Percentiles rank a stretch among this genome's conserved stretches.
Evolutionary conservation across 78 protist genomes (phyloP).

Genomic region (Cavenderia fasciculata): DNA sequence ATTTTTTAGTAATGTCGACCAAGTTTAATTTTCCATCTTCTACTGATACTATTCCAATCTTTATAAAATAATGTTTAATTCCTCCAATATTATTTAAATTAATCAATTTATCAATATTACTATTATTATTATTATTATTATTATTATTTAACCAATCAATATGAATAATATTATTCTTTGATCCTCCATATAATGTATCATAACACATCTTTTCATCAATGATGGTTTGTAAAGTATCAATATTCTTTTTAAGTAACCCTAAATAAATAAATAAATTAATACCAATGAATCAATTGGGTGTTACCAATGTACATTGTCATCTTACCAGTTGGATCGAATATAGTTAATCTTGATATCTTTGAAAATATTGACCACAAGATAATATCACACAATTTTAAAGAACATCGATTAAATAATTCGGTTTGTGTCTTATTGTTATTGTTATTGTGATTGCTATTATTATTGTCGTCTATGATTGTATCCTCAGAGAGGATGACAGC

Average conservation of each 20-base stretch:
- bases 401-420: no score
- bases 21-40: constrained; percentile 56
- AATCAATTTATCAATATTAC: not conserved
- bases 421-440: no score
- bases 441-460: not conserved
- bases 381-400: constrained; percentile 17
- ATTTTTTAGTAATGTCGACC: constrained; percentile 51
- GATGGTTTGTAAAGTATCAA: not conserved
- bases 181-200: no score
- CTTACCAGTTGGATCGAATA: constrained; percentile 43
- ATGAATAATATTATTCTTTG: no score
- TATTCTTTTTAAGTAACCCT: constrained; percentile 20
- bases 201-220: not conserved
- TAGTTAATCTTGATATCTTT: constrained; percentile 27
- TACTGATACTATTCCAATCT: constrained; percentile 15
- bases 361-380: constrained; percentile 18
- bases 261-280: no score
- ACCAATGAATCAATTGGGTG: no score
- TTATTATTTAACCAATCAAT: not conserved
- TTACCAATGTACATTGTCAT: no score
- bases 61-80: not conserved
- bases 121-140: not conserved
- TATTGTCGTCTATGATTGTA: not conserved
- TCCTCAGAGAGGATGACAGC: constrained; percentile 35
- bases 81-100: not conserved